Conservation (phyloP, 805 yeast species). For the Metschnikowia matae region DNA sequence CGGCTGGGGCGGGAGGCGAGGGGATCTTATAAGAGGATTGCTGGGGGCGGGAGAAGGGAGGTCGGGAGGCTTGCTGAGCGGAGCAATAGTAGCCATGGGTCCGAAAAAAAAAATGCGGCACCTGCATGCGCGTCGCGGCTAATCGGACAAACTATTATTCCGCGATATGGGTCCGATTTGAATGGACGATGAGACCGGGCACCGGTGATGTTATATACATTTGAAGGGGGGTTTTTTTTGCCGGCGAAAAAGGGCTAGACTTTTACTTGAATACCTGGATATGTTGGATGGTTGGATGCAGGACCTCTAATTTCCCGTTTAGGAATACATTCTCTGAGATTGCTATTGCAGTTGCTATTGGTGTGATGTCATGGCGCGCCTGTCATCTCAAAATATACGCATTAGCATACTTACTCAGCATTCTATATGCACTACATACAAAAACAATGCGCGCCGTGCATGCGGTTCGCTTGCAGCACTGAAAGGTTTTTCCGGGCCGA, state of each 20-base stretch:
- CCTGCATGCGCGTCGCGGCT: background rate
- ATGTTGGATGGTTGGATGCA: no score
- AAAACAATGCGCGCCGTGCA: background rate
- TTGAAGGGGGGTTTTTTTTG: background rate
- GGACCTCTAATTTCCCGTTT: background rate
- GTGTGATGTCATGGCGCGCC: conserved; percentile 4
- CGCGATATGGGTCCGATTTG: background rate
- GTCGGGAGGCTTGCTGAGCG: background rate
- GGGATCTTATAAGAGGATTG: background rate
- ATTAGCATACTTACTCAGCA: background rate
- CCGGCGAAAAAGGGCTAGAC: background rate
- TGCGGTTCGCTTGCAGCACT: background rate
- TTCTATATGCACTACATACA: background rate
- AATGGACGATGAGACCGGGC: no score
- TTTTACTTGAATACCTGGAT: no score
- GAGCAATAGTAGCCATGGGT: background rate
- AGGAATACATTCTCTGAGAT: background rate
- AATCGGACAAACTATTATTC: conserved; percentile 1
- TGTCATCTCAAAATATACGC: background rate
- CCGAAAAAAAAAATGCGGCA: background rate
- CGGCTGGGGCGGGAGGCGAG: background rate
- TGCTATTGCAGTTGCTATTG: background rate
- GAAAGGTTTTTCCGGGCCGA: background rate
- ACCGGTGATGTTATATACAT: no score
- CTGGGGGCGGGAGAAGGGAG: background rate